Evolutionary conservation across 1,284 basidiomycete species (phyloP).

Genomic region (Acaromyces ingoldii): DNA sequence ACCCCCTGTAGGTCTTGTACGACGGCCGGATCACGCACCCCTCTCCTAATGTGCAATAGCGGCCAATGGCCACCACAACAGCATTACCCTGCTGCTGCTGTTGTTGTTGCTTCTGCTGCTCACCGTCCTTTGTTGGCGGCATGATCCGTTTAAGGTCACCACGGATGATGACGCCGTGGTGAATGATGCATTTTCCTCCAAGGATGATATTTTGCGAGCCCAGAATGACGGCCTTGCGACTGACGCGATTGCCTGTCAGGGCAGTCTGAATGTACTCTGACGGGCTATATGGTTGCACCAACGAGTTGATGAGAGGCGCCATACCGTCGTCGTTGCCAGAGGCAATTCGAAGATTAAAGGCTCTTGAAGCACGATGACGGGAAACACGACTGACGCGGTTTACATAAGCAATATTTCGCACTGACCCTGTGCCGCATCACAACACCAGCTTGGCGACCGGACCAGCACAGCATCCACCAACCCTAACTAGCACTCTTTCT

Average conservation of each 20-base stretch:
- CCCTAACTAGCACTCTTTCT: too few relatives aligned
- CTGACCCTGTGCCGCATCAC: too few relatives aligned
- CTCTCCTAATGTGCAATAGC: conserved; percentile 87
- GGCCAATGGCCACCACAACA: conserved; percentile 83
- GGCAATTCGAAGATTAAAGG: too few relatives aligned
- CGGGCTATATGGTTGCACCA: conserved; percentile 16
- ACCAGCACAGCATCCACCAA: too few relatives aligned
- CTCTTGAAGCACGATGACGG: too few relatives aligned
- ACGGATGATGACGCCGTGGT: conserved; percentile 77
- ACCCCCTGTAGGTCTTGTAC: conserved; percentile 62
- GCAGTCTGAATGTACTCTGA: conserved; percentile 43
- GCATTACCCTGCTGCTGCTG: conserved; percentile 52
- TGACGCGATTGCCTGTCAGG: conserved; percentile 88
- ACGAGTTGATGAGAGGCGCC: neutral
- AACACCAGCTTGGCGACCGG: too few relatives aligned
- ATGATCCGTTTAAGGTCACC: conserved; percentile 64
- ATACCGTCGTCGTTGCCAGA: too few relatives aligned
- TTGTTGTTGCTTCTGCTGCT: conserved; percentile 6
- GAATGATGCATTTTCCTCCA: conserved; percentile 93
- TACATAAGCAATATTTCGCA: too few relatives aligned
- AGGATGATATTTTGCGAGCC: conserved; percentile 96
- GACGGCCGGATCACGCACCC: conserved; percentile 71
- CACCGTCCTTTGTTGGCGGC: conserved; percentile 18
- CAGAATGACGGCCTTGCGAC: conserved; percentile 81
- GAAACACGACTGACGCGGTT: too few relatives aligned